These are phyloP conservation scores for Globisporangium echinulatum DNA, from an alignment of 352 stramenopile species.

Conservation along the genomic window DNA sequence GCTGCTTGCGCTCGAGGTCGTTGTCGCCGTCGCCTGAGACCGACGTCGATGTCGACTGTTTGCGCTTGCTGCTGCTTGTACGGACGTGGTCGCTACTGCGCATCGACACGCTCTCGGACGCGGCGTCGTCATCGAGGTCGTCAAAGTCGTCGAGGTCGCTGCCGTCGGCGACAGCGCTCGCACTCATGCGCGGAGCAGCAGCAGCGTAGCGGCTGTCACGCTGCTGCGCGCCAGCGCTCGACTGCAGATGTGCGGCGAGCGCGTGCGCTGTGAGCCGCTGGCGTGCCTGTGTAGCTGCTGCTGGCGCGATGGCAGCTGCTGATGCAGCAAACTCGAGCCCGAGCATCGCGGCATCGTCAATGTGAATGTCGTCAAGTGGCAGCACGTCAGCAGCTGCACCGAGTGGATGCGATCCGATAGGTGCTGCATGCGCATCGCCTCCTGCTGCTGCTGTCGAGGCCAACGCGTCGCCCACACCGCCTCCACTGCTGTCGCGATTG, in stretches of 20 bases:
- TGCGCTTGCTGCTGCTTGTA: neutral
- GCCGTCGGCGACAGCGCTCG: constrained; percentile 18
- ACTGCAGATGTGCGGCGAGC: constrained; percentile 20
- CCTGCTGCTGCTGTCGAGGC: constrained; percentile 1
- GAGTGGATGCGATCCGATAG: no score
- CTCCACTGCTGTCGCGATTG: no score
- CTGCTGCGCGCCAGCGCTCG: constrained; percentile 3
- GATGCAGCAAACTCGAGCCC: no score
- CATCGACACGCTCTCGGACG: neutral
- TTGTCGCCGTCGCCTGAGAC: constrained; percentile 16
- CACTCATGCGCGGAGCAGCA: neutral
- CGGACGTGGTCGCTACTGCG: no score
- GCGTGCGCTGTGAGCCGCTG: constrained; percentile 8
- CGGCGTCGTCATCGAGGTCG: constrained; percentile 9
- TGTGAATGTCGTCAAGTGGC: constrained; percentile 33
- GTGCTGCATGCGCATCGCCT: neutral
- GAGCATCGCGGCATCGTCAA: constrained; percentile 11
- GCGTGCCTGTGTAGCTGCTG: neutral
- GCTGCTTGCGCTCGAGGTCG: constrained; percentile 49
- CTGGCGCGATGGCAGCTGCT: no score
- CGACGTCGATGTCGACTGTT: constrained; percentile 1
- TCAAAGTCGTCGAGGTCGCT: constrained; percentile 16
- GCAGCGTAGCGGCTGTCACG: constrained; percentile 3
- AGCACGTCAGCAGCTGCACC: constrained; percentile 15
- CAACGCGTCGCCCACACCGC: no score